phyloP scores from a whole-genome alignment of 208 protist genomes.

The Naegleria lovaniensis region DNA sequence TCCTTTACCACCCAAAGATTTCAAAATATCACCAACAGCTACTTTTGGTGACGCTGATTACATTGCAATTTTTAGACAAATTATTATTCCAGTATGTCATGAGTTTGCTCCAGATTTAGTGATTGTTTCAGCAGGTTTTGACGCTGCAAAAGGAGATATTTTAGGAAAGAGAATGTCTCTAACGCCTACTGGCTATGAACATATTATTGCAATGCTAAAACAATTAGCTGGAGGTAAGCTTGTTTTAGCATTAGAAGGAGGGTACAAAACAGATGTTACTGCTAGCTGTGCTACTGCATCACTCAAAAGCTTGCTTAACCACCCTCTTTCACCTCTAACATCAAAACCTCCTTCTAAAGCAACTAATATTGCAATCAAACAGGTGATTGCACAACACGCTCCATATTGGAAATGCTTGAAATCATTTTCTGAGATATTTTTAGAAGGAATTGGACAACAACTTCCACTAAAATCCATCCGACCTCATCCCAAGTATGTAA shows the following conservation, averaged over 20 bases:
- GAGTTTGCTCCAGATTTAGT: constrained; percentile 84
- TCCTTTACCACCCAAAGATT: constrained; percentile 65
- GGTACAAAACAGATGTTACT: constrained; percentile 23
- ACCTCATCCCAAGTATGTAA: background rate
- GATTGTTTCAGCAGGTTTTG: constrained; percentile 87
- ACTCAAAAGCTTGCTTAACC: background rate
- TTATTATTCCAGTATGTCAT: constrained; percentile 74
- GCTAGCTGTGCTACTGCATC: constrained; percentile 2
- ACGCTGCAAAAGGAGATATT: constrained; percentile 82
- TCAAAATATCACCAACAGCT: constrained; percentile 30
- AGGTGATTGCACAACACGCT: background rate
- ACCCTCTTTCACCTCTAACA: background rate
- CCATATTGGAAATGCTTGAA: constrained; percentile 6
- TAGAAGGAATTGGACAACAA: background rate
- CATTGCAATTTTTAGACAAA: constrained; percentile 70
- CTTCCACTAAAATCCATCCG: background rate
- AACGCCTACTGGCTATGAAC: constrained; percentile 62
- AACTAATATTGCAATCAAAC: background rate
- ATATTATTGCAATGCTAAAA: constrained; percentile 61
- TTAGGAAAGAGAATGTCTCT: constrained; percentile 57
- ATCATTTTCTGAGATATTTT: background rate
- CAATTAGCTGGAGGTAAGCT: constrained; percentile 27
- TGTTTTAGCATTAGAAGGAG: constrained; percentile 22
- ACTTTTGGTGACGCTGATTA: constrained; percentile 75
- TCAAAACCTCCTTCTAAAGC: background rate